phyloP scores from a whole-genome alignment of 1,139 yeast species.

The Geotrichum cucujoidarum region DNA sequence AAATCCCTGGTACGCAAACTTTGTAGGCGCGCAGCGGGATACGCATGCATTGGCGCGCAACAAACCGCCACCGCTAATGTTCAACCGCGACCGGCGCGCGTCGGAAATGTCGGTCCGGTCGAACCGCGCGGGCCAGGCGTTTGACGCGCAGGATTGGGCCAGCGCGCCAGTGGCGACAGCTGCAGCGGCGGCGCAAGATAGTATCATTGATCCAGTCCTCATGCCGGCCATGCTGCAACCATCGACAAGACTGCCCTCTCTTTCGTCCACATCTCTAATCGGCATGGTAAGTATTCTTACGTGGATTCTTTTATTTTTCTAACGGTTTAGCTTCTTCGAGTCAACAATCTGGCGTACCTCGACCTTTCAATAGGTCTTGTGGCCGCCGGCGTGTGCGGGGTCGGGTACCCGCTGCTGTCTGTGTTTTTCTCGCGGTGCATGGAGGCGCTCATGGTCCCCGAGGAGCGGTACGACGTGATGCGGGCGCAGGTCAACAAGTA shows the following conservation, averaged over 20 bases:
- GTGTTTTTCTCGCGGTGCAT: conserved; percentile 39
- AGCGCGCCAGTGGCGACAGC: conserved; percentile 10
- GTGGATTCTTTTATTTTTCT: not conserved
- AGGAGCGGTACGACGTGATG: conserved; percentile 33
- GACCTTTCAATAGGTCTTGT: conserved; percentile 33
- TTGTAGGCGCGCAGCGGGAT: conserved; percentile 37
- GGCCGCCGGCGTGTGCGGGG: conserved; percentile 36
- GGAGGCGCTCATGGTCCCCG: conserved; percentile 37
- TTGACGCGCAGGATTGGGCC: conserved; percentile 17
- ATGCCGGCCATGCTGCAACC: not conserved
- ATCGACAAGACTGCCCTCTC: not conserved
- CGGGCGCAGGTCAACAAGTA: conserved; percentile 36
- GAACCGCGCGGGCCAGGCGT: conserved; percentile 9
- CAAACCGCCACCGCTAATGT: conserved; percentile 18
- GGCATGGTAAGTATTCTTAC: conserved; percentile 22
- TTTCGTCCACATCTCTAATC: conserved; percentile 21
- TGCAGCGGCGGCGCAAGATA: conserved; percentile 9
- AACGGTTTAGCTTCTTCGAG: conserved; percentile 22
- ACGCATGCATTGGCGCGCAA: conserved; percentile 19
- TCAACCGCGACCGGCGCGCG: conserved; percentile 13
- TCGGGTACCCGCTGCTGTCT: conserved; percentile 40
- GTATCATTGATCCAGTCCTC: not conserved
- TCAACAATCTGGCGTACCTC: conserved; percentile 31
- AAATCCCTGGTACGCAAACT: conserved; percentile 34
- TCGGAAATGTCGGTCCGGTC: conserved; percentile 11